Conservation (phyloP, 495 filamentous ascomycete species). For the Trichoderma parareesei region DNA sequence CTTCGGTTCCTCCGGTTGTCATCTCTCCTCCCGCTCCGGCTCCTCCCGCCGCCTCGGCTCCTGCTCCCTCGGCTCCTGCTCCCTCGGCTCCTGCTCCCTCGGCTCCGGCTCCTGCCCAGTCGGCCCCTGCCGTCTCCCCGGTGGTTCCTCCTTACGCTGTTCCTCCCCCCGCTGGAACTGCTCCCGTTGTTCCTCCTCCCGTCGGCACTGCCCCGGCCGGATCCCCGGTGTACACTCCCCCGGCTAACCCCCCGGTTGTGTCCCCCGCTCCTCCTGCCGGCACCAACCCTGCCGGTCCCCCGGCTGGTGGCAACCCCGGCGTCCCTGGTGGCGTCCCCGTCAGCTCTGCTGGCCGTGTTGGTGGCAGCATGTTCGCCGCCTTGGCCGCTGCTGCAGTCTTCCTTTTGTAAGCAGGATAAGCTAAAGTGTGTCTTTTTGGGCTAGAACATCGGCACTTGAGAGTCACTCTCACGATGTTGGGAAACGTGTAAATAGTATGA, state of each 20-base stretch:
- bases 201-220: constrained; percentile 6
- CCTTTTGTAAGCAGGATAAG: constrained; percentile 9
- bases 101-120: background rate
- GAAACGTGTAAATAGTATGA: constrained; percentile 9
- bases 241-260: background rate
- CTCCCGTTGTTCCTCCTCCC: constrained; percentile 13
- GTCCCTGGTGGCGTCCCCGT: background rate
- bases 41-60: constrained; percentile 5
- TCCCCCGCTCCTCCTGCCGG: constrained; percentile 2
- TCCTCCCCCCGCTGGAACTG: constrained; percentile 11
- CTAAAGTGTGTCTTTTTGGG: constrained; percentile 6
- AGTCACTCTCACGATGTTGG: background rate
- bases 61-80: constrained; percentile 11
- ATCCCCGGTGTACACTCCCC: constrained; percentile 7
- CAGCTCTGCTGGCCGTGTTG: constrained; percentile 3
- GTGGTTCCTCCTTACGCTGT: background rate
- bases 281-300: background rate
- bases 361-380: background rate
- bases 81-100: constrained; percentile 10
- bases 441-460: constrained; percentile 3
- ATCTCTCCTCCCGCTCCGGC: constrained; percentile 1
- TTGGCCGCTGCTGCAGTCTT: constrained; percentile 5
- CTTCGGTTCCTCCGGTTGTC: background rate
- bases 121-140: constrained; percentile 13
- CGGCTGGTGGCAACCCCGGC: background rate